phyloP scores from a whole-genome alignment of 2,329 filamentous ascomycete genomes.

The Orbilia ellipsospora region DNA sequence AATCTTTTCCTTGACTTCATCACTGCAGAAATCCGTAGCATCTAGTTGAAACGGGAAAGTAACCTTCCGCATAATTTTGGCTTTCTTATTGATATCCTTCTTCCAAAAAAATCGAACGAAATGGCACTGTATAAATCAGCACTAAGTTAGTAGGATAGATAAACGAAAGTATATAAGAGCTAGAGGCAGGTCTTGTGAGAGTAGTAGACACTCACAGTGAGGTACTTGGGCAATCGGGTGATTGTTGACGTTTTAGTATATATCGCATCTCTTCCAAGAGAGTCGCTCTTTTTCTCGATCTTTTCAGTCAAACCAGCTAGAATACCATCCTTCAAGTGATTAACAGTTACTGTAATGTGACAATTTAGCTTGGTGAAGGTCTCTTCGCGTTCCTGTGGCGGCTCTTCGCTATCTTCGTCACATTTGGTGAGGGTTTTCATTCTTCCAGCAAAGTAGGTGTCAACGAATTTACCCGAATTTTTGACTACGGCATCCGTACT shows the following conservation, averaged over 20 bases:
- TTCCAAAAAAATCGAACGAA: slow-evolving; percentile 99
- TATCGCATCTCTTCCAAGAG: slow-evolving; percentile 78
- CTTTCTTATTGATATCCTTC: slow-evolving; percentile 93
- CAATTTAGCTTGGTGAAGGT: slow-evolving; percentile 93
- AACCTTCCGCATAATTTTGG: slow-evolving; percentile 99
- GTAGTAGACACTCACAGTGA: slow-evolving; percentile 72
- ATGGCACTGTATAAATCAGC: slow-evolving; percentile 66
- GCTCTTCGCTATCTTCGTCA: slow-evolving; percentile 79
- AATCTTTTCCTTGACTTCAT: slow-evolving; percentile 82
- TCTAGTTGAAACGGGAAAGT: slow-evolving; percentile 95
- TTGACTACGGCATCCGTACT: slow-evolving; percentile 61
- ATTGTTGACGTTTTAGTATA: slow-evolving; percentile 96
- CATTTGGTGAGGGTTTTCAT: slow-evolving; percentile 83
- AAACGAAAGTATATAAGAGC: not conserved
- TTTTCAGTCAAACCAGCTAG: slow-evolving; percentile 83
- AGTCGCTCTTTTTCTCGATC: slow-evolving; percentile 87
- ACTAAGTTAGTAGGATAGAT: not conserved
- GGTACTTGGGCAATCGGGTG: slow-evolving; percentile 88
- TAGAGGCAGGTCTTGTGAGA: not conserved
- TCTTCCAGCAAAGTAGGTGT: slow-evolving; percentile 87
- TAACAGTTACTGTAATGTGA: slow-evolving; percentile 87
- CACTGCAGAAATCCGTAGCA: slow-evolving; percentile 92
- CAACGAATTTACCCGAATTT: slow-evolving; percentile 77
- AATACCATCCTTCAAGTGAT: slow-evolving; percentile 91
- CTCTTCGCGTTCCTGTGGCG: slow-evolving; percentile 74